These are phyloP conservation scores for Teunomyces aglyptinius DNA, from an alignment of 805 yeast species.

Conservation along the genomic window DNA sequence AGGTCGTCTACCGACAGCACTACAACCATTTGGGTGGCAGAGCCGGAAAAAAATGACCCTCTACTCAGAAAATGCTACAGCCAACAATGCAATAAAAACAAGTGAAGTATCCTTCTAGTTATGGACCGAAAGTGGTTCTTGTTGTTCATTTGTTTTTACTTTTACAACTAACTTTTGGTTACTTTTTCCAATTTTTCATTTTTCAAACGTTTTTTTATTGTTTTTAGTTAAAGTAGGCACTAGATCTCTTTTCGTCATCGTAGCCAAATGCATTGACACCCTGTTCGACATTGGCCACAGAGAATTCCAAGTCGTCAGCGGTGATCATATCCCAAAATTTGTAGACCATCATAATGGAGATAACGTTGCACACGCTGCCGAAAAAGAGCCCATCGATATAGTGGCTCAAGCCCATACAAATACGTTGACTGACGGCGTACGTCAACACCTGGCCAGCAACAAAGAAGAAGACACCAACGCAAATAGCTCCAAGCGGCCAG, in stretches of 20 bases:
- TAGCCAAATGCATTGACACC: constrained; percentile 31
- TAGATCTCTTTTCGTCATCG: constrained; percentile 31
- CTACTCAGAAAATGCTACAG: too few relatives aligned
- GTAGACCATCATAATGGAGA: constrained; percentile 90
- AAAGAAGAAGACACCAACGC: constrained; percentile 69
- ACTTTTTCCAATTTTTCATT: background rate
- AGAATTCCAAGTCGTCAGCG: constrained; percentile 89
- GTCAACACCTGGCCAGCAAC: constrained; percentile 74
- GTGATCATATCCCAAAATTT: constrained; percentile 97
- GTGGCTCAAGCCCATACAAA: constrained; percentile 75
- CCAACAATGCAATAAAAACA: too few relatives aligned
- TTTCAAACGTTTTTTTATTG: background rate
- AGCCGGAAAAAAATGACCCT: too few relatives aligned
- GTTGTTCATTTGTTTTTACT: too few relatives aligned
- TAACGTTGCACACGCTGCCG: constrained; percentile 74
- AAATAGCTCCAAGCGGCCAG: constrained; percentile 91
- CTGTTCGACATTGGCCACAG: constrained; percentile 52
- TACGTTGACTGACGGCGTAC: constrained; percentile 62
- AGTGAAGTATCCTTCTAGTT: too few relatives aligned
- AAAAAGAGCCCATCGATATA: constrained; percentile 89
- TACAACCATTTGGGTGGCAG: too few relatives aligned
- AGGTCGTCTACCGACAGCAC: background rate
- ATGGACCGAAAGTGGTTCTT: too few relatives aligned
- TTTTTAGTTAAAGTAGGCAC: constrained; percentile 7
- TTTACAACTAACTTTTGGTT: background rate